A percentile compares a stretch with the other conserved stretches of the same genome.
These are phyloP conservation scores for Brassica nigra DNA, from an alignment of 345 rosid genomes.

Conservation along the genomic window DNA sequence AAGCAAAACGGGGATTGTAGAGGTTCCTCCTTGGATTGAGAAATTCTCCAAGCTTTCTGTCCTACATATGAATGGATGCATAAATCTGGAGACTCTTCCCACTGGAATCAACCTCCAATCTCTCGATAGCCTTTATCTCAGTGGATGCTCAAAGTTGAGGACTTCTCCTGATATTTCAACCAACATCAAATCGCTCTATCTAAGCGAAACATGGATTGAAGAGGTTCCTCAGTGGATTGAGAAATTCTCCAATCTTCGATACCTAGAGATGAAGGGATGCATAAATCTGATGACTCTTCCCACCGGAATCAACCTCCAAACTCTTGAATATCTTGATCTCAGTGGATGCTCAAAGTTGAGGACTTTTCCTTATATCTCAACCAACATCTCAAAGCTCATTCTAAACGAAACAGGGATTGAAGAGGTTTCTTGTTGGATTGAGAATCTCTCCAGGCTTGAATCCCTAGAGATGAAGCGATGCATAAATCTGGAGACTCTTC, in stretches of 20 bases:
- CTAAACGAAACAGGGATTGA: not conserved
- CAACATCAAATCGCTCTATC: not conserved
- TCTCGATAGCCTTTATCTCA: not conserved
- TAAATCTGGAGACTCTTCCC: slow-evolving; percentile 4
- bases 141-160: not conserved
- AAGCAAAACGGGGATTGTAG: not conserved
- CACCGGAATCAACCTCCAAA: not conserved
- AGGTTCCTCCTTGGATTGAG: not conserved
- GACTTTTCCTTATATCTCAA: not conserved
- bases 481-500: not conserved
- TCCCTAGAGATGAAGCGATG: not conserved
- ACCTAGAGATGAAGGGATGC: not conserved
- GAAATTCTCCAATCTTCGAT: not conserved
- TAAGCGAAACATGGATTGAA: no score
- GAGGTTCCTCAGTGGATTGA: no score
- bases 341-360: not conserved
- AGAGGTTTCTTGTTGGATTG: not conserved
- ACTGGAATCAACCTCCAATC: not conserved
- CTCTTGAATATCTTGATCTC: not conserved
- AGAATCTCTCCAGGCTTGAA: not conserved
- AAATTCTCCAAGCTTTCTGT: not conserved
- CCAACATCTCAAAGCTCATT: not conserved
- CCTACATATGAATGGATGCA: not conserved
- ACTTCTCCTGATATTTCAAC: not conserved
- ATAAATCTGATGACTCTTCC: not conserved